Evolutionary conservation across 257 asterid genomes (phyloP).

Genomic region (Capsicum chinense): DNA sequence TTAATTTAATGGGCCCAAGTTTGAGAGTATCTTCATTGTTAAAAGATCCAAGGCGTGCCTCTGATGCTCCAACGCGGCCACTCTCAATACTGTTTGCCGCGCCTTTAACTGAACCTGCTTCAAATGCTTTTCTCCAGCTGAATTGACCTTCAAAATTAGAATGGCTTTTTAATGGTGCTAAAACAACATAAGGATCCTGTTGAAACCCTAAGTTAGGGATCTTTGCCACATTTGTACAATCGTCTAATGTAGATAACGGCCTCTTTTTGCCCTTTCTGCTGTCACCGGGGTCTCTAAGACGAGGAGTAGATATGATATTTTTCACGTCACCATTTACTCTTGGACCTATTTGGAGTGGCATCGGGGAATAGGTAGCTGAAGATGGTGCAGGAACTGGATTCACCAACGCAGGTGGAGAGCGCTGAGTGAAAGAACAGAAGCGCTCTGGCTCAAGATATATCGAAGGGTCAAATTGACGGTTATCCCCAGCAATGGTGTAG

Average conservation of each 20-base stretch:
- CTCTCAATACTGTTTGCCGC: conserved; percentile 31
- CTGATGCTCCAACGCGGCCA: conserved; percentile 34
- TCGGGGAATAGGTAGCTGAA: conserved; percentile 30
- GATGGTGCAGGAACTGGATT: conserved; percentile 39
- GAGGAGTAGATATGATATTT: conserved; percentile 34
- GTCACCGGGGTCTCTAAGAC: conserved; percentile 33
- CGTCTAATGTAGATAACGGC: conserved; percentile 40
- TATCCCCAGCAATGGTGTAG: conserved; percentile 37
- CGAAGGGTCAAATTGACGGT: conserved; percentile 37
- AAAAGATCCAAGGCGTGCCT: conserved; percentile 29
- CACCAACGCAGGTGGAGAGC: conserved; percentile 35
- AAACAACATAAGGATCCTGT: conserved; percentile 37
- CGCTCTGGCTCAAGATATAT: conserved; percentile 38
- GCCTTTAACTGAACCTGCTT: conserved; percentile 37
- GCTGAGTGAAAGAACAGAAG: conserved; percentile 33
- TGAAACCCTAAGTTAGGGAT: conserved; percentile 43
- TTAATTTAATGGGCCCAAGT: conserved; percentile 45
- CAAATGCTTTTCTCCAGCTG: conserved; percentile 30
- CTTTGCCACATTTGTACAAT: conserved; percentile 42
- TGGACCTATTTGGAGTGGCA: conserved; percentile 43
- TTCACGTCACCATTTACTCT: conserved; percentile 34
- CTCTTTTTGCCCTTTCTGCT: conserved; percentile 44
- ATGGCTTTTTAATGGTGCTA: conserved; percentile 30
- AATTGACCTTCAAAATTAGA: conserved; percentile 34
- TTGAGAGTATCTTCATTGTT: conserved; percentile 31